These are phyloP conservation scores for Endocalyx cinctus DNA, from an alignment of 2,329 filamentous ascomycete genomes.

Conservation along the genomic window DNA sequence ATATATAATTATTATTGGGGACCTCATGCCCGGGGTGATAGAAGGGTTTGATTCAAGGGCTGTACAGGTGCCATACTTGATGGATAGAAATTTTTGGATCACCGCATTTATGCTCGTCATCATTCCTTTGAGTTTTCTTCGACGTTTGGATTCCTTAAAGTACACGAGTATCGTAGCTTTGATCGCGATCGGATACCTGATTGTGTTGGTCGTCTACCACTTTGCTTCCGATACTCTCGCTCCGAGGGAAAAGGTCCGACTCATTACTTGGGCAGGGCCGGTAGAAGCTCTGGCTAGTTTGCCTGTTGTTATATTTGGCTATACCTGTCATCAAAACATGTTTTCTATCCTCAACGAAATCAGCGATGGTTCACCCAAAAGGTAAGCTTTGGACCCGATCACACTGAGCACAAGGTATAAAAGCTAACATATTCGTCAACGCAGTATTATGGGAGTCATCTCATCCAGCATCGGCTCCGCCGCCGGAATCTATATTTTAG, in stretches of 20 bases:
- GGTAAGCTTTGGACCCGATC: slow-evolving; percentile 29
- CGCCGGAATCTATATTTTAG: slow-evolving; percentile 81
- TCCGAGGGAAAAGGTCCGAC: slow-evolving; percentile 68
- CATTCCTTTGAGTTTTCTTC: slow-evolving; percentile 89
- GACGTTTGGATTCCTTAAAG: slow-evolving; percentile 89
- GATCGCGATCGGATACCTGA: slow-evolving; percentile 89
- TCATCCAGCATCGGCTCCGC: slow-evolving; percentile 81
- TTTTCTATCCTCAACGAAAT: slow-evolving; percentile 98
- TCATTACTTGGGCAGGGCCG: slow-evolving; percentile 74
- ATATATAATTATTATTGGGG: slow-evolving; percentile 97
- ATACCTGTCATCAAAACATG: slow-evolving; percentile 99
- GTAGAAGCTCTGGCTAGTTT: slow-evolving; percentile 78
- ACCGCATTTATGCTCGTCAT: slow-evolving; percentile 96
- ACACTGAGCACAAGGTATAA: too few species aligned
- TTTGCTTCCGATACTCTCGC: slow-evolving; percentile 75
- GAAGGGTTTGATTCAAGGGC: slow-evolving; percentile 68
- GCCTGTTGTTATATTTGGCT: slow-evolving; percentile 97
- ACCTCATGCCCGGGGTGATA: slow-evolving; percentile 94
- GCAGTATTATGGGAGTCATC: slow-evolving; percentile 74
- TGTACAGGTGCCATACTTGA: slow-evolving; percentile 65
- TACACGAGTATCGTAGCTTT: slow-evolving; percentile 93
- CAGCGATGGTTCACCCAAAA: slow-evolving; percentile 68
- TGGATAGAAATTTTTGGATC: slow-evolving; percentile 95
- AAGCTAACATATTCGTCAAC: too few species aligned
- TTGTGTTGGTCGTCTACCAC: slow-evolving; percentile 89